Conservation (phyloP, 2,329 filamentous ascomycete species). For the Penicillium sp. region DNA sequence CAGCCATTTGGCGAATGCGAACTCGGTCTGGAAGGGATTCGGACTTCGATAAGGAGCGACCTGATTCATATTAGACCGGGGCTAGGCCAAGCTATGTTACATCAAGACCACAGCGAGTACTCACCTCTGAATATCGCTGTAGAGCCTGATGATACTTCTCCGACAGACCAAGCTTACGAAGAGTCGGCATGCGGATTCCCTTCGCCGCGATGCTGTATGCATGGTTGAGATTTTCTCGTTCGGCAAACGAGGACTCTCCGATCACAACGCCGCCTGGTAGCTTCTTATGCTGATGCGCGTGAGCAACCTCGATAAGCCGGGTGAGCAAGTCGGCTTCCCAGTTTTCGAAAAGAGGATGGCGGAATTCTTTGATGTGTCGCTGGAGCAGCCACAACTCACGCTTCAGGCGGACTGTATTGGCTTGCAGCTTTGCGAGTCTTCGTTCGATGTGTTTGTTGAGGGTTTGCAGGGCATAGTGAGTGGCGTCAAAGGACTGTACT, state of each 20-base stretch:
- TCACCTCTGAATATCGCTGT: conserved; percentile 29
- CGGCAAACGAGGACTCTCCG: conserved; percentile 11
- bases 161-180: conserved; percentile 26
- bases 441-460: conserved; percentile 27
- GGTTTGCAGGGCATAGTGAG: conserved; percentile 19
- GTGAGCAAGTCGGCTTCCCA: conserved; percentile 38
- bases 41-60: conserved; percentile 29
- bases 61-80: conserved; percentile 12
- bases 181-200: conserved; percentile 20
- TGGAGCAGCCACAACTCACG: conserved; percentile 26
- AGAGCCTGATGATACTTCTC: conserved; percentile 25
- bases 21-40: conserved; percentile 28
- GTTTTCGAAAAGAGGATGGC: conserved; percentile 27
- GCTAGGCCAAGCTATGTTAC: not conserved
- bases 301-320: conserved; percentile 32
- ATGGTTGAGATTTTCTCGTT: conserved; percentile 18
- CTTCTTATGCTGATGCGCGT: conserved; percentile 21
- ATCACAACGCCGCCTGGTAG: conserved; percentile 20
- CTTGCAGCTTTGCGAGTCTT: conserved; percentile 22
- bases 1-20: conserved; percentile 32
- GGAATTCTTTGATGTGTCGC: conserved; percentile 23
- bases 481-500: conserved; percentile 16
- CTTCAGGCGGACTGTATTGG: conserved; percentile 19
- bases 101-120: conserved; percentile 1
- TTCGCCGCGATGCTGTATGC: conserved; percentile 28